Conservation (phyloP, 2,329 filamentous ascomycete species). For the Xylaria hypoxylon region DNA sequence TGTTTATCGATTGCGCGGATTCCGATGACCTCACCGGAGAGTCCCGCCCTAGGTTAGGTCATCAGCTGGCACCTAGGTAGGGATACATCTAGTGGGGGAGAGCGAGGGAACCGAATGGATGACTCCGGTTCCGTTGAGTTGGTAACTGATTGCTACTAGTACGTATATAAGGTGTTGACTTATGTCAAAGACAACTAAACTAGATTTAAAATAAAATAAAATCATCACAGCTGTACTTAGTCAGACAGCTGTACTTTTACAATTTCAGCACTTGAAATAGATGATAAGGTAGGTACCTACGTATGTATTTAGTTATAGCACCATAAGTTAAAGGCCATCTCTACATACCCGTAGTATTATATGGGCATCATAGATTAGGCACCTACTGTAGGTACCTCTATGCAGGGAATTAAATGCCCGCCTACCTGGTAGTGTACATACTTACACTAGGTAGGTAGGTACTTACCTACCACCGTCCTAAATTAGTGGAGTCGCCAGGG, state of each 20-base stretch:
- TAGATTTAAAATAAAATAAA: too few species aligned
- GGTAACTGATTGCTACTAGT: conserved; percentile 1
- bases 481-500: conserved; percentile 3
- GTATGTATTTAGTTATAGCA: too few species aligned
- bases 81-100: neutral
- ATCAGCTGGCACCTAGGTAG: conserved; percentile 19
- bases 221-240: too few species aligned
- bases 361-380: too few species aligned
- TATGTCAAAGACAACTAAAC: too few species aligned
- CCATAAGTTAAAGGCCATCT: too few species aligned
- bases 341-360: too few species aligned
- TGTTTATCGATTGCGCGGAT: conserved; percentile 39
- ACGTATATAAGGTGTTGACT: too few species aligned
- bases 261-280: neutral
- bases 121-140: conserved; percentile 15
- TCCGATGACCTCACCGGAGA: conserved; percentile 41
- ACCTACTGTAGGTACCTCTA: neutral
- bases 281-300: neutral
- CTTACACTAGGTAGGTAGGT: neutral
- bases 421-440: too few species aligned
- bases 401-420: conserved; percentile 17
- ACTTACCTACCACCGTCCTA: neutral
- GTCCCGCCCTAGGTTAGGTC: conserved; percentile 1
- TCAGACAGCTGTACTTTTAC: too few species aligned
- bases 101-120: neutral